A percentile compares a stretch with the other conserved stretches of the same genome.
These are phyloP conservation scores for Endocladia muricata DNA, from an alignment of 31 red algal species.

Conservation along the genomic window DNA sequence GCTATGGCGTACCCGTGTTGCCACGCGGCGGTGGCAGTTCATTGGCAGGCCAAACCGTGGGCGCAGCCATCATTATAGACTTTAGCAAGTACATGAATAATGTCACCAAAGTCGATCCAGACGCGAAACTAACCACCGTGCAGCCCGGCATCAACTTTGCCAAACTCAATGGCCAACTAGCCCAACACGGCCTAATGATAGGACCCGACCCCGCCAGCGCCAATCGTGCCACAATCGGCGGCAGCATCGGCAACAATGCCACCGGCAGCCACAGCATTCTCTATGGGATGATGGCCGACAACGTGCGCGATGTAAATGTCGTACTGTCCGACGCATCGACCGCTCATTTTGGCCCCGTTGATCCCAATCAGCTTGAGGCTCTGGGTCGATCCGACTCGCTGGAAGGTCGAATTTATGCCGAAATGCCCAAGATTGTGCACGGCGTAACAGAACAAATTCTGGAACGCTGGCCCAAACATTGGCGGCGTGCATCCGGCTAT, in stretches of 20 bases:
- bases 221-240: slow-evolving; percentile 5
- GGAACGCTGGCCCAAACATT: background rate
- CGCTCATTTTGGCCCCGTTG: background rate
- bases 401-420: background rate
- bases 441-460: background rate
- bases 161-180: background rate
- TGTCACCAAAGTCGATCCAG: background rate
- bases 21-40: background rate
- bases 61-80: background rate
- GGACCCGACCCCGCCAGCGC: background rate
- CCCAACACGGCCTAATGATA: slow-evolving; percentile 1
- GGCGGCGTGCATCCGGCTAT: slow-evolving; percentile 5
- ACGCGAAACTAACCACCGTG: background rate
- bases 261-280: background rate
- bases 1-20: background rate
- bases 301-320: background rate
- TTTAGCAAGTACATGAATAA: background rate
- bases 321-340: background rate
- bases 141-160: slow-evolving; percentile 1
- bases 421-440: background rate
- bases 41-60: background rate
- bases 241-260: slow-evolving; percentile 14
- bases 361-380: background rate
- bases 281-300: slow-evolving; percentile 1
- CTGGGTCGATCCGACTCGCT: background rate